Base-by-base conservation (phyloP, 1,284 basidiomycete species). In the Taiwanofungus camphoratus region DNA sequence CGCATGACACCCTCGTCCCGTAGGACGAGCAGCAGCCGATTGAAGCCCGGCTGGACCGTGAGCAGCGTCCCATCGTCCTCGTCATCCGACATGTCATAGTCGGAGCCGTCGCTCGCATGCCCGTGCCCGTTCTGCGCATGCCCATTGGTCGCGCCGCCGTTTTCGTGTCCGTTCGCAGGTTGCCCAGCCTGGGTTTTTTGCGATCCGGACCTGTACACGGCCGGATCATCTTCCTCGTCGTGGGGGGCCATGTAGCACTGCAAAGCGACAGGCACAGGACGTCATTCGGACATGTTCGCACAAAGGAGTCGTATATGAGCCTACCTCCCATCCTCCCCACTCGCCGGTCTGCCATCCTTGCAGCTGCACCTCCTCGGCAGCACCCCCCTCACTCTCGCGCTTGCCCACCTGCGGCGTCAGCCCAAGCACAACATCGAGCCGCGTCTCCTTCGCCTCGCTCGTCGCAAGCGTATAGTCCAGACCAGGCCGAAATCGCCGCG, bases 391-490 rank as follows among this genome's bases (percentile, higher is more conserved):
- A 26, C 56, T 57, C 34, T 59, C 67, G 30, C 59, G 62, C 47
- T 60, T 61, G 52, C 64, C 62, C 4, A 74, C 70, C 57, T 82
- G 78, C 18, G 93, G 93, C 19, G 93, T 97, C 51, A 97, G 66
- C 8, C 88, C 90, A n/a, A 99, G 74, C 45, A 88, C 86, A 9
- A 92, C 81, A 59, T 99, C 95, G 52, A 98, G 68, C 50, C 91
- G 70, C 32, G 83, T 80, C 60, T 92, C 88, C 46, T 71, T 76
- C 50, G 88, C 86, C 56, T 95, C 89, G 46, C 90, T 89, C 50
- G 87, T 87, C 23, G 95, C 95, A 1, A 99, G 77, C 15, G 94
- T 96, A 64, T 98, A 98, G 66, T 98, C 94, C 52, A 98, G 68
- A 0, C 93, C 95, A 1, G 92, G 91, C 44, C 94, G 71, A 68